phyloP scores from a whole-genome alignment of 2,329 filamentous ascomycete species.

The Aspergillus spinulosporus region DNA sequence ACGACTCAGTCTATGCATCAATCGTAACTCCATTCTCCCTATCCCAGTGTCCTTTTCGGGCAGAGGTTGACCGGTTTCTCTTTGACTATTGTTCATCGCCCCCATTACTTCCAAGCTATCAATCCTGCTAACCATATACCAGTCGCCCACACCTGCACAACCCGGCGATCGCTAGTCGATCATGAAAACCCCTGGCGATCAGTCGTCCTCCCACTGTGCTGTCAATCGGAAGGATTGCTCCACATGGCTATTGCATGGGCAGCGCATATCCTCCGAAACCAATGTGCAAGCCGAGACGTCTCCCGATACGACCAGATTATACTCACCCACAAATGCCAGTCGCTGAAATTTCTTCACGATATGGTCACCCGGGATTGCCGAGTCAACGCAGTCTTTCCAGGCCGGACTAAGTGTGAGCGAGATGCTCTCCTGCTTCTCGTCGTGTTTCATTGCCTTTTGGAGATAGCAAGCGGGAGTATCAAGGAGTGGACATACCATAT shows the following conservation, averaged over 20 bases:
- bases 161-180: constrained; percentile 3
- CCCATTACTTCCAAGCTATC: too few relatives aligned
- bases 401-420: neutral
- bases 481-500: constrained; percentile 9
- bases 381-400: neutral
- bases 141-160: constrained; percentile 5
- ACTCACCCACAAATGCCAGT: constrained; percentile 4
- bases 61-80: neutral
- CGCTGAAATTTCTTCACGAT: neutral
- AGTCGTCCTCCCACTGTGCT: constrained; percentile 1
- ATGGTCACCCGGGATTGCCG: neutral
- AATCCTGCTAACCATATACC: neutral
- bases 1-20: neutral
- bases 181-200: constrained; percentile 7
- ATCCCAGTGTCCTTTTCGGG: neutral
- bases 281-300: neutral
- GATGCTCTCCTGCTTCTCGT: constrained; percentile 3
- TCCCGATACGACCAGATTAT: constrained; percentile 4
- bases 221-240: constrained; percentile 2
- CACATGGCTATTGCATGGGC: constrained; percentile 11
- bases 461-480: constrained; percentile 8
- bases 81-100: neutral
- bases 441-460: constrained; percentile 5
- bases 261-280: constrained; percentile 9
- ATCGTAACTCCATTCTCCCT: neutral